Evolutionary conservation across 2,329 filamentous ascomycete genomes (phyloP).

Genomic region (Trichophyton schoenleinii): DNA sequence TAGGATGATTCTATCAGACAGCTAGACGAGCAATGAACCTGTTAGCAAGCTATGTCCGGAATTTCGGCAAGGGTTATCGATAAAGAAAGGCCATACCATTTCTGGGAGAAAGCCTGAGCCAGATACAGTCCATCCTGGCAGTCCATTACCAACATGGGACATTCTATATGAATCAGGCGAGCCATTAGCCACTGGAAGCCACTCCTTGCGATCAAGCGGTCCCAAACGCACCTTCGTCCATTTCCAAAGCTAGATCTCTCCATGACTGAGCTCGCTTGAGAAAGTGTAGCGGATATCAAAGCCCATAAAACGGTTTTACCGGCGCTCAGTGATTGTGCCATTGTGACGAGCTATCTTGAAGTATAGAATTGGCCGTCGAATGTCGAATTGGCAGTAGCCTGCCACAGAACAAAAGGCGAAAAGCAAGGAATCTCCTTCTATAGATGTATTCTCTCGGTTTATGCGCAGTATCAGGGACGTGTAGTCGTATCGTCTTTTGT

Average conservation of each 20-base stretch:
- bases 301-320: slow-evolving; percentile 33
- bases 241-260: slow-evolving; percentile 69
- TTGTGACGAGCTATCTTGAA: neutral
- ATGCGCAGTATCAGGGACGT: neutral
- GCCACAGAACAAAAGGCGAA: neutral
- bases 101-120: slow-evolving; percentile 46
- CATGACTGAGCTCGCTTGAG: slow-evolving; percentile 46
- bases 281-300: slow-evolving; percentile 37
- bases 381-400: neutral
- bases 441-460: neutral
- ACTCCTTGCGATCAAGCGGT: neutral
- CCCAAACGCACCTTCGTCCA: slow-evolving; percentile 43
- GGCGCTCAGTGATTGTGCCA: slow-evolving; percentile 17
- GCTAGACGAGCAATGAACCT: slow-evolving; percentile 22
- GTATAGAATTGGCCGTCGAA: neutral
- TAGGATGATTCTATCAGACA: slow-evolving; percentile 84
- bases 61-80: neutral
- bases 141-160: slow-evolving; percentile 40
- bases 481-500: neutral
- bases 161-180: slow-evolving; percentile 38
- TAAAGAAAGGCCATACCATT: slow-evolving; percentile 27
- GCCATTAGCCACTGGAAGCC: neutral
- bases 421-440: neutral
- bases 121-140: slow-evolving; percentile 45
- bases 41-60: neutral